Percentiles rank a stretch among this genome's conserved stretches.
Evolutionary conservation across 768 basidiomycete species (phyloP).

Genomic region (Suillus occidentalis): DNA sequence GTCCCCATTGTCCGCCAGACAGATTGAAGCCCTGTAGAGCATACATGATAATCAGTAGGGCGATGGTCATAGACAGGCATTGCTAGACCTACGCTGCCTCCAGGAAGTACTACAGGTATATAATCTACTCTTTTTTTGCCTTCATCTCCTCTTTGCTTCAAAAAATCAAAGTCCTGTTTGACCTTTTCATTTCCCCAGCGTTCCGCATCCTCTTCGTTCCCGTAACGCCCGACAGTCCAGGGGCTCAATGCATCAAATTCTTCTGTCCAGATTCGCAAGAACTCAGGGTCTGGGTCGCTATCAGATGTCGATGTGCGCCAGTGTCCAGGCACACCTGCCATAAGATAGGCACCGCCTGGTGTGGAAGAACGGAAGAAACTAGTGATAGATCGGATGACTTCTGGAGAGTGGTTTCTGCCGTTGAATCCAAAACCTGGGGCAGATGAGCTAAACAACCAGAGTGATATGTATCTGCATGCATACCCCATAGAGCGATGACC

Average conservation of each 20-base stretch:
- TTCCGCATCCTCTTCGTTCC: constrained; percentile 60
- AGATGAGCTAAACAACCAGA: constrained; percentile 1
- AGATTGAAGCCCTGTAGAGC: constrained; percentile 62
- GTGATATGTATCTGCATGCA: constrained; percentile 6
- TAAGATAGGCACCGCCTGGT: constrained; percentile 73
- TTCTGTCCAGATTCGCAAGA: constrained; percentile 69
- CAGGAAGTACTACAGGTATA: constrained; percentile 81
- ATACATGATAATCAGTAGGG: constrained; percentile 8
- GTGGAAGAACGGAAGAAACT: constrained; percentile 58
- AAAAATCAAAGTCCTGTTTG: constrained; percentile 60
- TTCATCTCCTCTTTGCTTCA: constrained; percentile 50
- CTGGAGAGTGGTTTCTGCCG: constrained; percentile 60
- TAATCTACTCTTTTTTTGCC: constrained; percentile 64
- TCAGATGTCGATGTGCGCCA: constrained; percentile 76
- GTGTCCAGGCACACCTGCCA: constrained; percentile 68
- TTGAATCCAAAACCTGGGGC: constrained; percentile 66
- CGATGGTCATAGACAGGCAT: neutral
- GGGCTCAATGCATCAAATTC: constrained; percentile 80
- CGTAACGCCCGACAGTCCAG: constrained; percentile 79
- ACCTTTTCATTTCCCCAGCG: constrained; percentile 61
- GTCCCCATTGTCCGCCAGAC: constrained; percentile 67
- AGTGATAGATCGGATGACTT: constrained; percentile 53
- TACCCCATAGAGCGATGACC: constrained; percentile 76
- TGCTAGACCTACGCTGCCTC: constrained; percentile 64
- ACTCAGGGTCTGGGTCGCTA: constrained; percentile 66